Percentiles rank a stretch among this genome's conserved stretches.
Evolutionary conservation across 2,329 filamentous ascomycete genomes (phyloP).

Genomic region (Cladosporium sp.): DNA sequence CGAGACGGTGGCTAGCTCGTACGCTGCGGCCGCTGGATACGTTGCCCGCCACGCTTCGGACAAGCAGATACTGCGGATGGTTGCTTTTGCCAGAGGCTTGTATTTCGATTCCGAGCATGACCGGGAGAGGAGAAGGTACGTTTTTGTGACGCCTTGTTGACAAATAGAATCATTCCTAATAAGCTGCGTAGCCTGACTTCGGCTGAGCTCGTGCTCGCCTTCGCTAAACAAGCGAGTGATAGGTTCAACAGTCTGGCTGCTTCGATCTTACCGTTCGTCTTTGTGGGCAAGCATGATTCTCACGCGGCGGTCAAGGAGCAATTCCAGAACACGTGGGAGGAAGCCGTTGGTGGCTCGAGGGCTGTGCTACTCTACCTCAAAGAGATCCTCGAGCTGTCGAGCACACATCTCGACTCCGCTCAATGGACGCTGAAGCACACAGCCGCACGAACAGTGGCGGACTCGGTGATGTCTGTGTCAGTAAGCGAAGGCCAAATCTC

Average conservation of each 20-base stretch:
- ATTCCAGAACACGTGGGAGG: conserved; percentile 83
- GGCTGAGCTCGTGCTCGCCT: conserved; percentile 75
- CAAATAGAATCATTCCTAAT: background rate
- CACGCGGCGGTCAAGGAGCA: conserved; percentile 73
- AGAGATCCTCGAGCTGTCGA: conserved; percentile 71
- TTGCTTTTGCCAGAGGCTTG: conserved; percentile 57
- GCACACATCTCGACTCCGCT: conserved; percentile 67
- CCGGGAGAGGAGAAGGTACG: conserved; percentile 29
- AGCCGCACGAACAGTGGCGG: conserved; percentile 74
- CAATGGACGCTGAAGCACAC: conserved; percentile 91
- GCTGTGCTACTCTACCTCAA: conserved; percentile 77
- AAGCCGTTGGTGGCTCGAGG: conserved; percentile 81
- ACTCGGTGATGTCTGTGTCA: conserved; percentile 61
- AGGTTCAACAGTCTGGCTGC: conserved; percentile 75
- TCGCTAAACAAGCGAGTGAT: conserved; percentile 84
- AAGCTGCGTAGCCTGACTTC: conserved; percentile 60
- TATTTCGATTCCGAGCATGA: conserved; percentile 84
- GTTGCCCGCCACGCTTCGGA: conserved; percentile 64
- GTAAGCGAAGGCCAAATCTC: conserved; percentile 54
- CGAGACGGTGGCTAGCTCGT: conserved; percentile 85
- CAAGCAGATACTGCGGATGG: conserved; percentile 52
- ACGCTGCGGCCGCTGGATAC: conserved; percentile 82
- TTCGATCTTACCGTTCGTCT: conserved; percentile 78
- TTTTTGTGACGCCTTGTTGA: background rate
- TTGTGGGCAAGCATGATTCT: conserved; percentile 79